A percentile compares a stretch with the other conserved stretches of the same genome.
These are phyloP conservation scores for Lotus japonicus DNA, from an alignment of 306 rosid species.

Conservation along the genomic window DNA sequence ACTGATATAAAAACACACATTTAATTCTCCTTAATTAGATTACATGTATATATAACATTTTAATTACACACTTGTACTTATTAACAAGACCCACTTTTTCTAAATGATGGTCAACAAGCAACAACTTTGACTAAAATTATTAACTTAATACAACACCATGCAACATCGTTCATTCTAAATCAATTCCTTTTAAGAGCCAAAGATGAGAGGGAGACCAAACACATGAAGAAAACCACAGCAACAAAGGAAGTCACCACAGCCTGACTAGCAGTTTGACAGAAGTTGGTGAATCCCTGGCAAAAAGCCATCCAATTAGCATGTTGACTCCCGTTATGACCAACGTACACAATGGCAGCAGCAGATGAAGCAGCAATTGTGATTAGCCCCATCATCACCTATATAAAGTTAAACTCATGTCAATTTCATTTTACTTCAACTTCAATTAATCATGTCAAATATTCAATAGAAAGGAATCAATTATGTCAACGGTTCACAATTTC, in stretches of 20 bases:
- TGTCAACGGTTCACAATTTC: too few relatives aligned
- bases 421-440: too few relatives aligned
- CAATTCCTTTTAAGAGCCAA: constrained; percentile 30
- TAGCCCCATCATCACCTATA: constrained; percentile 31
- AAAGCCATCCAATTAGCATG: constrained; percentile 45
- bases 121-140: too few relatives aligned
- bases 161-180: neutral
- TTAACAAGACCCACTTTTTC: too few relatives aligned
- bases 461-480: neutral
- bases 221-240: constrained; percentile 19
- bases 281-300: constrained; percentile 28
- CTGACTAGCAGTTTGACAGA: constrained; percentile 33
- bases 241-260: constrained; percentile 36
- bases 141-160: too few relatives aligned
- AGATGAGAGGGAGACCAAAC: constrained; percentile 29
- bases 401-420: neutral
- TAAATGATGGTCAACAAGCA: too few relatives aligned
- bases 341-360: constrained; percentile 31
- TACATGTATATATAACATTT: too few relatives aligned
- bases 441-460: too few relatives aligned
- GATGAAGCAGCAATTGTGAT: constrained; percentile 22
- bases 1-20: too few relatives aligned
- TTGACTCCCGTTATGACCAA: constrained; percentile 44
- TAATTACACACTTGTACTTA: too few relatives aligned
- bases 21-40: too few relatives aligned